Percentiles rank a stretch among this genome's conserved stretches.
These are phyloP conservation scores for Aspergillus steynii DNA, from an alignment of 495 filamentous ascomycete genomes.

Conservation along the genomic window DNA sequence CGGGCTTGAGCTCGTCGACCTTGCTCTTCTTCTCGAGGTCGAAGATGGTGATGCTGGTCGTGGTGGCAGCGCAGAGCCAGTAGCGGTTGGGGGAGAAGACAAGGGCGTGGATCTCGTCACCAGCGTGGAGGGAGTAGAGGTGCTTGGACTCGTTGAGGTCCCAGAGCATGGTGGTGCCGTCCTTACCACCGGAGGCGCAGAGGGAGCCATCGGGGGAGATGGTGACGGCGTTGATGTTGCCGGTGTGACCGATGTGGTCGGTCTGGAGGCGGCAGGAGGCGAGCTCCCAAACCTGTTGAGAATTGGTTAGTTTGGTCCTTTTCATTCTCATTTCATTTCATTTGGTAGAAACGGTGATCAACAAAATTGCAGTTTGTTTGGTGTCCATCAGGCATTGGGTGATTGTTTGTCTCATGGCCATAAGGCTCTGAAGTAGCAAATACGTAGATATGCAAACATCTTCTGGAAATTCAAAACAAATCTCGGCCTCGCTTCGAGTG, in stretches of 20 bases:
- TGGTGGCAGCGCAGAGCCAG: constrained; percentile 99
- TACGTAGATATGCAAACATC: constrained; percentile 97
- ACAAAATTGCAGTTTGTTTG: constrained; percentile 22
- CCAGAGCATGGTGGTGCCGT: constrained; percentile 99
- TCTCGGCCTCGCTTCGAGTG: not conserved
- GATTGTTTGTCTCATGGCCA: constrained; percentile 95
- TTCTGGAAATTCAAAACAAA: constrained; percentile 50
- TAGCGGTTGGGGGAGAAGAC: constrained; percentile 99
- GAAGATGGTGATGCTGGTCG: constrained; percentile 99
- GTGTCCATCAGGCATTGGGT: constrained; percentile 82
- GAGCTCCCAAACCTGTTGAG: constrained; percentile 92
- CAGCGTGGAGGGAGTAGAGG: constrained; percentile 98
- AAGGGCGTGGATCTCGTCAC: constrained; percentile 99
- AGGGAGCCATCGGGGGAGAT: constrained; percentile 99
- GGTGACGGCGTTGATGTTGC: constrained; percentile 99
- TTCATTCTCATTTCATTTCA: constrained; percentile 5
- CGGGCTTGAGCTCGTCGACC: constrained; percentile 99
- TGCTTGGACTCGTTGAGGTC: constrained; percentile 99
- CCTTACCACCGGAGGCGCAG: constrained; percentile 98
- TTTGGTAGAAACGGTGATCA: too few relatives aligned
- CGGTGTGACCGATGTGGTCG: constrained; percentile 99
- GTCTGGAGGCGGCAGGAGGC: constrained; percentile 99
- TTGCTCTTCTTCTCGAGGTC: constrained; percentile 99
- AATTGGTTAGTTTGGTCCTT: constrained; percentile 27
- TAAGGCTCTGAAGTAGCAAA: constrained; percentile 99